Evolutionary conservation across 176 grass and related monocot genomes (phyloP).

Genomic region (Puya raimondii): DNA sequence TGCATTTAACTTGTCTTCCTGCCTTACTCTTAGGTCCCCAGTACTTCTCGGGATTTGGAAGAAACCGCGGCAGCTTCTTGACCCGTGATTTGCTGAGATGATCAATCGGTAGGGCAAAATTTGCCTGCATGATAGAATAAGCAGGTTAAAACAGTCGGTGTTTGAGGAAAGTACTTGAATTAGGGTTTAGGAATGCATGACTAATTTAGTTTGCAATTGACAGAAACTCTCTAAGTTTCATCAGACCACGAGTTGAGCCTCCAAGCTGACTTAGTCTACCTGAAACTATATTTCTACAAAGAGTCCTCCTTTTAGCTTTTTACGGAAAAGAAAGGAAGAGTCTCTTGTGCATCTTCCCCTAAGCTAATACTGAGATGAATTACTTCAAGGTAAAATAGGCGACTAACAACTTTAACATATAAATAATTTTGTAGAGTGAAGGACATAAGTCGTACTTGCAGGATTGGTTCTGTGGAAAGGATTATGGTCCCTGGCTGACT

Average conservation of each 20-base stretch:
- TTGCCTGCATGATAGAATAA: constrained; percentile 22
- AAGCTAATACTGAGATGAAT: no score
- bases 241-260: not conserved
- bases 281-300: no score
- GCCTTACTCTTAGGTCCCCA: constrained; percentile 51
- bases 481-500: constrained; percentile 33
- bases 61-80: constrained; percentile 29
- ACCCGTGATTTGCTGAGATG: not conserved
- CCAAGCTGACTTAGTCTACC: not conserved
- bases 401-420: constrained; percentile 3
- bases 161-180: not conserved
- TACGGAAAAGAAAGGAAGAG: no score
- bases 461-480: constrained; percentile 37
- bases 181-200: not conserved
- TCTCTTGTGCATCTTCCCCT: no score
- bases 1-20: constrained; percentile 26
- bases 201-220: not conserved
- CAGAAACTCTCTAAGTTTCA: not conserved
- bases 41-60: constrained; percentile 45
- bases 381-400: not conserved
- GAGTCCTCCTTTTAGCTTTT: no score
- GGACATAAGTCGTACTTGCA: constrained; percentile 25
- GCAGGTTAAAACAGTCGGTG: not conserved
- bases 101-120: constrained; percentile 17
- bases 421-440: not conserved